These are phyloP conservation scores for Lanmaoa rubissima DNA, from an alignment of 768 basidiomycete species.

Conservation along the genomic window DNA sequence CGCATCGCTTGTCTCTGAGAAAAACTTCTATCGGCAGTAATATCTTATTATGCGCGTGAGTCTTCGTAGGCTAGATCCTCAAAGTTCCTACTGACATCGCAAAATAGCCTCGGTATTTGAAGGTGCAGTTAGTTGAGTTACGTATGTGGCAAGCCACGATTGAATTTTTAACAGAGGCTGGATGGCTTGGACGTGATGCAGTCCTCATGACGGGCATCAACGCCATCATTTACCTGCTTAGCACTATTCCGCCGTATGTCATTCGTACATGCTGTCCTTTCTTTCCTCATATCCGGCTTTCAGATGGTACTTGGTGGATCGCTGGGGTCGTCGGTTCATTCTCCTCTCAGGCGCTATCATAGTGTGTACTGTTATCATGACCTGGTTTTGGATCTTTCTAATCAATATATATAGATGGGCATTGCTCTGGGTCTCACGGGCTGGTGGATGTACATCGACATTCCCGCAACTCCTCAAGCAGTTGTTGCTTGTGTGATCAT, in stretches of 20 bases:
- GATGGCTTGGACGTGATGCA: constrained; percentile 92
- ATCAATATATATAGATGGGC: constrained; percentile 60
- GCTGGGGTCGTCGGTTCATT: constrained; percentile 86
- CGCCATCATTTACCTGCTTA: constrained; percentile 73
- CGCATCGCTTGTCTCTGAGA: constrained; percentile 7
- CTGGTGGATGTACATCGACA: constrained; percentile 92
- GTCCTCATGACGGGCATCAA: constrained; percentile 97
- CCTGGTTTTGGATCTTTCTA: constrained; percentile 2
- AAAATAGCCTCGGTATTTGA: constrained; percentile 82
- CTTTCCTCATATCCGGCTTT: constrained; percentile 9
- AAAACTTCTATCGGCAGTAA: constrained; percentile 50
- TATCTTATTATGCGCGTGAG: constrained; percentile 93
- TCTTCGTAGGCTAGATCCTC: constrained; percentile 3
- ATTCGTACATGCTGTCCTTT: background rate
- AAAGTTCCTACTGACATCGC: constrained; percentile 9
- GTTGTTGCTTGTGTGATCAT: constrained; percentile 88
- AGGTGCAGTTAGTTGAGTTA: constrained; percentile 43
- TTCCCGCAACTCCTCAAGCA: constrained; percentile 78
- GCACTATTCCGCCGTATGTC: constrained; percentile 81
- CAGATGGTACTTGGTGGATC: constrained; percentile 93
- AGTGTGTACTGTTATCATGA: constrained; percentile 41
- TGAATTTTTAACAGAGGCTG: constrained; percentile 62
- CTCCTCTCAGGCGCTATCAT: constrained; percentile 82
- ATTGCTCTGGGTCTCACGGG: constrained; percentile 76
- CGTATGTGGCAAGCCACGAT: background rate